Conservation (phyloP, 495 filamentous ascomycete species). For the Neurospora discreta region DNA sequence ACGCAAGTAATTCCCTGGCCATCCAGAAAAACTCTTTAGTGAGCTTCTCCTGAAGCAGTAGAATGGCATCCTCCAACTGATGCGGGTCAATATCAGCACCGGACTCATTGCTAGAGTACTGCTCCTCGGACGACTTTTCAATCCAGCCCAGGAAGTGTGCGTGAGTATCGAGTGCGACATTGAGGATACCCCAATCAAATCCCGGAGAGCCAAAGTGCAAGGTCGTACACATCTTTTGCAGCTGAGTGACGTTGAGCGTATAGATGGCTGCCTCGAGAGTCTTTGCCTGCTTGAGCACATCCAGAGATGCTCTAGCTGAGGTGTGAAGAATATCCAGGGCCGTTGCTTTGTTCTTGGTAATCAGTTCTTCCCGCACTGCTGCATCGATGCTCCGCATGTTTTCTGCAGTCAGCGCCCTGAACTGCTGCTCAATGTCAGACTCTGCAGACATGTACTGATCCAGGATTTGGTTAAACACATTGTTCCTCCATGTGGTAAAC, state of each 20-base stretch:
- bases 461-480: slow-evolving; percentile 35
- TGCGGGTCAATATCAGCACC: slow-evolving; percentile 15
- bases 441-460: slow-evolving; percentile 39
- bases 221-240: slow-evolving; percentile 33
- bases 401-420: slow-evolving; percentile 28
- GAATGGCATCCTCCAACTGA: slow-evolving; percentile 32
- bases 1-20: slow-evolving; percentile 20
- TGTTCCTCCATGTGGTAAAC: slow-evolving; percentile 61
- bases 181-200: slow-evolving; percentile 34
- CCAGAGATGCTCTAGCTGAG: slow-evolving; percentile 28
- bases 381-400: slow-evolving; percentile 23
- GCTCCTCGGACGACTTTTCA: slow-evolving; percentile 25
- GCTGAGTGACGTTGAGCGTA: slow-evolving; percentile 27
- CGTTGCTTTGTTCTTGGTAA: slow-evolving; percentile 32
- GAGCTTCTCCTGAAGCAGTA: slow-evolving; percentile 30
- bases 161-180: slow-evolving; percentile 25
- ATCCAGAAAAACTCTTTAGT: slow-evolving; percentile 30
- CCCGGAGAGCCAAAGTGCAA: slow-evolving; percentile 26
- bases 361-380: slow-evolving; percentile 28
- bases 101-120: slow-evolving; percentile 20
- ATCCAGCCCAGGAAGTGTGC: slow-evolving; percentile 27
- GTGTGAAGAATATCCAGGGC: slow-evolving; percentile 33
- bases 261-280: slow-evolving; percentile 26
- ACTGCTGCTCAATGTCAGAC: slow-evolving; percentile 37
- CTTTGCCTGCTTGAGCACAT: slow-evolving; percentile 26